Conservation (phyloP, 2,329 filamentous ascomycete species). For the Nigrospora sphaerica region DNA sequence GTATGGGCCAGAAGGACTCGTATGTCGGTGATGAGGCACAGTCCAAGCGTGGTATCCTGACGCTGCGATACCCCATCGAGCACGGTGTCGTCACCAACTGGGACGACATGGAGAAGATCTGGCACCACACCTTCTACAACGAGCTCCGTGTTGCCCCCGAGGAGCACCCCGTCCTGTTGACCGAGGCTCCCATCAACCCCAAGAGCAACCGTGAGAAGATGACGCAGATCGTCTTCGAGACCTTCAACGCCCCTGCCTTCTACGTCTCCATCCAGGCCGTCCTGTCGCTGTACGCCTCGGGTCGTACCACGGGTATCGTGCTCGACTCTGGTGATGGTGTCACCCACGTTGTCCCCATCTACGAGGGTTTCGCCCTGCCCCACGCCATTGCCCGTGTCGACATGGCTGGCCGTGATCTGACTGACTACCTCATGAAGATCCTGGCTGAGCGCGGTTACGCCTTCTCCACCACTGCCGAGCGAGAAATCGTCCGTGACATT, state of each 20-base stretch:
- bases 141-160: constrained; percentile 99
- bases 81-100: constrained; percentile 99
- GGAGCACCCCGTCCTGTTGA: constrained; percentile 99
- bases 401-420: constrained; percentile 99
- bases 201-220: constrained; percentile 99
- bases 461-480: constrained; percentile 99
- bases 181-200: constrained; percentile 99
- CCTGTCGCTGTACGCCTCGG: constrained; percentile 97
- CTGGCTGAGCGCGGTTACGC: constrained; percentile 98
- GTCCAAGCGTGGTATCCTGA: constrained; percentile 99
- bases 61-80: constrained; percentile 98
- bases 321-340: constrained; percentile 99
- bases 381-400: constrained; percentile 99
- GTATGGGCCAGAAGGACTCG: constrained; percentile 99
- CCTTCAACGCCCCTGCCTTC: constrained; percentile 99
- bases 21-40: constrained; percentile 99
- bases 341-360: constrained; percentile 99
- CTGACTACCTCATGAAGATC: constrained; percentile 99
- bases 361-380: constrained; percentile 99
- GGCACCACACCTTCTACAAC: constrained; percentile 99
- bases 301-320: constrained; percentile 99
- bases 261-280: constrained; percentile 99
- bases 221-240: constrained; percentile 99
- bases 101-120: constrained; percentile 99
- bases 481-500: constrained; percentile 99